phyloP scores from a whole-genome alignment of 2,329 filamentous ascomycete species.

The Chaetoscypha palmicola region DNA sequence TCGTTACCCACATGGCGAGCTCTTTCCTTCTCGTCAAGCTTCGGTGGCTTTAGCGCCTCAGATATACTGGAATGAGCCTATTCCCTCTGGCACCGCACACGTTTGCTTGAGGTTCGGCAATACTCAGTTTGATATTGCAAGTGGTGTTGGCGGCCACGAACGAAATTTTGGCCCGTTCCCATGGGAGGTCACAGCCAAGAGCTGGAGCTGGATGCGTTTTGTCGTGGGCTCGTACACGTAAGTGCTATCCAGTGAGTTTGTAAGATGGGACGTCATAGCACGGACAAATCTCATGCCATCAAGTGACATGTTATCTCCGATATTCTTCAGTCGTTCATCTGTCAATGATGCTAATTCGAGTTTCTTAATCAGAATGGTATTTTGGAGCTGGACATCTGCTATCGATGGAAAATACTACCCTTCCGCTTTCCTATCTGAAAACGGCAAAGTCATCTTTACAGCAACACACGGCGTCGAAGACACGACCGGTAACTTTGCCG shows the following conservation, averaged over 20 bases:
- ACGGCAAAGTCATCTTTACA: conserved; percentile 4
- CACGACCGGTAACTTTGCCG: background rate
- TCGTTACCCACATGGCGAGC: conserved; percentile 6
- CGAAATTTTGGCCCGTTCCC: conserved; percentile 1
- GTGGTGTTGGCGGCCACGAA: conserved; percentile 2
- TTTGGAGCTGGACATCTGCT: conserved; percentile 2
- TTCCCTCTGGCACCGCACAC: background rate
- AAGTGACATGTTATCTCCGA: too few species aligned
- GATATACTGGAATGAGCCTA: conserved; percentile 6
- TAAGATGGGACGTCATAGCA: too few species aligned
- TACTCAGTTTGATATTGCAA: background rate
- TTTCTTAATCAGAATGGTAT: background rate
- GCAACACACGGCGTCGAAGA: background rate
- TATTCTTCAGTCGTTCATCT: too few species aligned
- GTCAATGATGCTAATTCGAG: too few species aligned
- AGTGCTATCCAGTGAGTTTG: too few species aligned
- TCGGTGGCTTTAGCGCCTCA: conserved; percentile 2
- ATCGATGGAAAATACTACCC: conserved; percentile 4
- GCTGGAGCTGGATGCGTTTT: conserved; percentile 1
- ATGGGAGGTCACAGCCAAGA: background rate
- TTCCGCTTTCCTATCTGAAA: conserved; percentile 3
- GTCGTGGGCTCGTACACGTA: conserved; percentile 3
- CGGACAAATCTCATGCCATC: too few species aligned
- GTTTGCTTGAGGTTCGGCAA: background rate
- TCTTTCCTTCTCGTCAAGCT: background rate